These are phyloP conservation scores for Debaryomyces coudertii DNA, from an alignment of 1,139 yeast genomes.

Conservation along the genomic window DNA sequence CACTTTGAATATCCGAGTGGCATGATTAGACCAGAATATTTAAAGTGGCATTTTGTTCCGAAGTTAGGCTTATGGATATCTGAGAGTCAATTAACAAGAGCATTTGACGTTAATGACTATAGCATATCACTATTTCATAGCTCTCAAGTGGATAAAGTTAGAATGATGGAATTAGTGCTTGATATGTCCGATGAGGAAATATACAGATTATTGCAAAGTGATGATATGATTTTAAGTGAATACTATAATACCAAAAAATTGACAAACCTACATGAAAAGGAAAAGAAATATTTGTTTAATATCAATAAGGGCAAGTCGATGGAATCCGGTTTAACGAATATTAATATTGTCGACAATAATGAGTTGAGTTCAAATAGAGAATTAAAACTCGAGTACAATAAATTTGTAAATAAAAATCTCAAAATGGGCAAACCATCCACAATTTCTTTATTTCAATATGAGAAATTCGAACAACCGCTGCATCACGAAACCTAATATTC, in stretches of 20 bases:
- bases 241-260: slow-evolving; percentile 20
- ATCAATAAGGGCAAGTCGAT: neutral
- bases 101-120: slow-evolving; percentile 27
- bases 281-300: slow-evolving; percentile 18
- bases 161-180: slow-evolving; percentile 11
- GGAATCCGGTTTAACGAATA: slow-evolving; percentile 16
- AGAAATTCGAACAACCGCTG: slow-evolving; percentile 24
- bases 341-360: slow-evolving; percentile 22
- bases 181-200: slow-evolving; percentile 23
- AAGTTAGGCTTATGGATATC: slow-evolving; percentile 34
- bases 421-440: slow-evolving; percentile 26
- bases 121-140: slow-evolving; percentile 14
- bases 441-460: slow-evolving; percentile 28
- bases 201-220: slow-evolving; percentile 18
- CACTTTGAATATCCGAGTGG: slow-evolving; percentile 32
- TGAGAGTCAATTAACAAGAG: slow-evolving; percentile 19
- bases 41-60: slow-evolving; percentile 34
- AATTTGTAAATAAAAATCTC: slow-evolving; percentile 21
- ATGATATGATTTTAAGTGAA: slow-evolving; percentile 21
- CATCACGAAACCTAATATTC: slow-evolving; percentile 10
- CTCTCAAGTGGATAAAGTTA: slow-evolving; percentile 14
- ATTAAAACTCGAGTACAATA: slow-evolving; percentile 19
- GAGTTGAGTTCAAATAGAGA: slow-evolving; percentile 15
- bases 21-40: slow-evolving; percentile 22
- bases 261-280: slow-evolving; percentile 22